A percentile compares a stretch with the other conserved stretches of the same genome.
Evolutionary conservation across 768 basidiomycete species (phyloP).

Genomic region (Suillus paluster): DNA sequence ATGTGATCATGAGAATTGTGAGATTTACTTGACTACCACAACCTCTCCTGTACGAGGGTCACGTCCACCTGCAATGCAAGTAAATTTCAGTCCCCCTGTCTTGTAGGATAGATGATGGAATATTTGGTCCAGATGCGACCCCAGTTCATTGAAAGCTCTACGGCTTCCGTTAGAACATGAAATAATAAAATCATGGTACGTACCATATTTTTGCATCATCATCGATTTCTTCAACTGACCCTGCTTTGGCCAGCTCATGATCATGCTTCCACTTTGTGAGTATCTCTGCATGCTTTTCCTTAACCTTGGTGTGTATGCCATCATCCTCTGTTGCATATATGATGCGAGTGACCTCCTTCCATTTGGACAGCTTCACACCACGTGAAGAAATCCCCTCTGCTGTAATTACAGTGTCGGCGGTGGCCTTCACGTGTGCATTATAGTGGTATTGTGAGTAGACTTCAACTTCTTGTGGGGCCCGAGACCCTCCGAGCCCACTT

Average conservation of each 20-base stretch:
- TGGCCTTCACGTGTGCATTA: not conserved
- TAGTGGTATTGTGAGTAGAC: not conserved
- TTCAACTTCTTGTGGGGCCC: not conserved
- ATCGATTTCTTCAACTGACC: not conserved
- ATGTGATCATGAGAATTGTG: not conserved
- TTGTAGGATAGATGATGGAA: not conserved
- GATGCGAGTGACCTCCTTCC: not conserved
- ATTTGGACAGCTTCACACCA: not conserved
- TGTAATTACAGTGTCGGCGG: not conserved
- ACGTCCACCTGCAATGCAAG: not conserved
- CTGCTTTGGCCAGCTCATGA: not conserved
- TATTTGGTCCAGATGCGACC: not conserved
- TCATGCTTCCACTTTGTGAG: not conserved
- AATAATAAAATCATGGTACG: not conserved
- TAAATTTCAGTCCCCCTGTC: not conserved
- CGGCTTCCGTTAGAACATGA: not conserved
- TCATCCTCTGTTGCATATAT: not conserved
- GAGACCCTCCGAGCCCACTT: no score
- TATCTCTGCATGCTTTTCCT: not conserved
- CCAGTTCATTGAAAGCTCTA: not conserved
- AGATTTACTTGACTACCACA: not conserved
- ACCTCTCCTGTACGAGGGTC: not conserved
- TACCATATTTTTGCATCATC: not conserved
- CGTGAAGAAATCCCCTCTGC: not conserved
- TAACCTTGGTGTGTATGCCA: not conserved